Conservation (phyloP, 495 filamentous ascomycete species). For the Parachaetomium inaequale region DNA sequence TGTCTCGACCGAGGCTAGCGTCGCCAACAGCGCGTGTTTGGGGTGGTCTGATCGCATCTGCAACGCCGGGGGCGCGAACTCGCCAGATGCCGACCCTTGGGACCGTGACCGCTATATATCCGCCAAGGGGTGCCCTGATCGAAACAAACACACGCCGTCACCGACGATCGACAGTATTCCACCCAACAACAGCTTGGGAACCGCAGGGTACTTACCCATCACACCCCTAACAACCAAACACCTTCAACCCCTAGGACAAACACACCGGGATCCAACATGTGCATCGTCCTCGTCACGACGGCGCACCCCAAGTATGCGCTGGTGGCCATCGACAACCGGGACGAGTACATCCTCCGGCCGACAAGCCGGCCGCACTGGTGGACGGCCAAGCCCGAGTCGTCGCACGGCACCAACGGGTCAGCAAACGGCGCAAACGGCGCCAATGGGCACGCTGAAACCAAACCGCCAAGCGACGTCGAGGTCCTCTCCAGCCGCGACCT, state of each 20-base stretch:
- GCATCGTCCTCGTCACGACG: slow-evolving; percentile 86
- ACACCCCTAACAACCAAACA: no score
- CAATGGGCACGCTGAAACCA: background rate
- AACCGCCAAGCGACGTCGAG: slow-evolving; percentile 27
- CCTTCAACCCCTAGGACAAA: background rate
- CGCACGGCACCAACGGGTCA: slow-evolving; percentile 12
- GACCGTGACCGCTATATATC: background rate
- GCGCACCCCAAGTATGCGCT: slow-evolving; percentile 86
- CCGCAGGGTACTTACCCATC: no score
- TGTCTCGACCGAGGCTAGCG: slow-evolving; percentile 15
- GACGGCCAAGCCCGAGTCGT: slow-evolving; percentile 43
- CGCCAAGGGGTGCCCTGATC: background rate
- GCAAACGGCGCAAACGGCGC: slow-evolving; percentile 5
- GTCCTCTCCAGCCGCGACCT: slow-evolving; percentile 52
- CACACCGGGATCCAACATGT: slow-evolving; percentile 57
- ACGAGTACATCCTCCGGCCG: slow-evolving; percentile 90
- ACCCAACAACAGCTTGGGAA: no score
- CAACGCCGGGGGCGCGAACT: background rate
- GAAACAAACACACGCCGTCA: background rate
- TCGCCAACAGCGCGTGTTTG: background rate
- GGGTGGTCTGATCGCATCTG: slow-evolving; percentile 19
- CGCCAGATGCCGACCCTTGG: background rate
- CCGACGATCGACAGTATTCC: background rate
- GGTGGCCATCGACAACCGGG: slow-evolving; percentile 88
- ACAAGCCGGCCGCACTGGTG: slow-evolving; percentile 84